A percentile compares a stretch with the other conserved stretches of the same genome.
Conservation (phyloP, 2,329 filamentous ascomycete genomes). For the Bipolaris cookei region DNA sequence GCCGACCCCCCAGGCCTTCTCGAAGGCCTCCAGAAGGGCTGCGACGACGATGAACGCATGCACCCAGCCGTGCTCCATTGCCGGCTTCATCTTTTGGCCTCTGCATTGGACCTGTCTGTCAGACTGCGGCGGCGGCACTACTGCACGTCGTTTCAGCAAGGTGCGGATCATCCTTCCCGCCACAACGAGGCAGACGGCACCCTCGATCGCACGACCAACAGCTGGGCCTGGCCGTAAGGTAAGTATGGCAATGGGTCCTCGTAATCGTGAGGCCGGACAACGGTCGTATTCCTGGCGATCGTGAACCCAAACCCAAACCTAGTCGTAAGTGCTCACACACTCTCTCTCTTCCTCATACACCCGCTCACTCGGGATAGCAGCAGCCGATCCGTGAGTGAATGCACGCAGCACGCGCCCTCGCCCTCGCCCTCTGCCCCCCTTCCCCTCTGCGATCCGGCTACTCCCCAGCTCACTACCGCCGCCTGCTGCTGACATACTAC, state of each 20-base stretch:
- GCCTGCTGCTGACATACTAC: slow-evolving; percentile 22
- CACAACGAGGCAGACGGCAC: slow-evolving; percentile 7
- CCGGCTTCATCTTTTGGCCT: not conserved
- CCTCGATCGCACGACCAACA: slow-evolving; percentile 11
- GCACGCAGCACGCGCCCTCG: not conserved
- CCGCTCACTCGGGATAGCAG: slow-evolving; percentile 11
- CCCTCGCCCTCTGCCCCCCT: not conserved
- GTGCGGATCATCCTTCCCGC: slow-evolving; percentile 29
- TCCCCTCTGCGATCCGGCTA: not conserved
- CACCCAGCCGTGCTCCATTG: not conserved
- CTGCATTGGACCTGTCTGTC: slow-evolving; percentile 1
- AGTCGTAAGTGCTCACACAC: slow-evolving; percentile 1
- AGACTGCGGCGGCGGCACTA: slow-evolving; percentile 18
- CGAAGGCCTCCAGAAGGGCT: slow-evolving; percentile 22
- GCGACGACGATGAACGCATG: not conserved
- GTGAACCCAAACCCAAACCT: slow-evolving; percentile 13
- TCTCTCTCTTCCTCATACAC: no score
- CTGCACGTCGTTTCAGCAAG: slow-evolving; percentile 26
- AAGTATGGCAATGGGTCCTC: not conserved
- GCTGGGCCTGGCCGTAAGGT: not conserved
- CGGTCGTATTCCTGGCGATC: not conserved
- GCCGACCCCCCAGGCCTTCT: slow-evolving; percentile 12
- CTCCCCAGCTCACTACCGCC: slow-evolving; percentile 3
- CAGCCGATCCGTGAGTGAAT: slow-evolving; percentile 9
- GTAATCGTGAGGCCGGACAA: not conserved